Conservation (phyloP, 768 basidiomycete species). For the Artomyces pyxidatus region DNA sequence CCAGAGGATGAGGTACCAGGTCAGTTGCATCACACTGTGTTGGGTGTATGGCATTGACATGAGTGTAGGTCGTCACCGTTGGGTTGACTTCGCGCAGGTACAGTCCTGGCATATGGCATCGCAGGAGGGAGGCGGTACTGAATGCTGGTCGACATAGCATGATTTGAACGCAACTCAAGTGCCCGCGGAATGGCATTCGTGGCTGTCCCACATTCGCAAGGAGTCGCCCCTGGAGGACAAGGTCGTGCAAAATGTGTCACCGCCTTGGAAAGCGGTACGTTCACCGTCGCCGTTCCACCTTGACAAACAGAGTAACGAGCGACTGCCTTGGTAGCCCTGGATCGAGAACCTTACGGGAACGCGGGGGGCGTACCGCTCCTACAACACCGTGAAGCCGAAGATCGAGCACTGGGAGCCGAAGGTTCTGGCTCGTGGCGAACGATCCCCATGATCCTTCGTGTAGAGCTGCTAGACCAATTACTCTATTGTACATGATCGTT, state of each 20-base stretch:
- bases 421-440: constrained; percentile 38
- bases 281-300: too few relatives aligned
- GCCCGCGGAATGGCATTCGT: constrained; percentile 95
- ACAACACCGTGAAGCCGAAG: constrained; percentile 83
- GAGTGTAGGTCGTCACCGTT: constrained; percentile 79
- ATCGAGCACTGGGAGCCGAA: constrained; percentile 79
- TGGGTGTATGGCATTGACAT: not conserved
- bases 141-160: constrained; percentile 38
- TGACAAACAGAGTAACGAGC: too few relatives aligned
- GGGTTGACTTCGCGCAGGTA: constrained; percentile 92
- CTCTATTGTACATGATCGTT: constrained; percentile 1
- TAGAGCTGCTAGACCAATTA: constrained; percentile 1
- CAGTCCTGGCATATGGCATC: too few relatives aligned
- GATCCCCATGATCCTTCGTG: constrained; percentile 10
- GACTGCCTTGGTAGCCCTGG: constrained; percentile 51
- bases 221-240: constrained; percentile 71
- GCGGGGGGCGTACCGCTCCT: constrained; percentile 80
- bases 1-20: constrained; percentile 84
- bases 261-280: constrained; percentile 76
- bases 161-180: constrained; percentile 90
- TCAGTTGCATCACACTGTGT: constrained; percentile 25
- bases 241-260: constrained; percentile 58
- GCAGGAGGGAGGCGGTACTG: too few relatives aligned
- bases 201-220: constrained; percentile 85
- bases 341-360: constrained; percentile 90